Evolutionary conservation across 2,329 filamentous ascomycete species (phyloP).

Genomic region (Myriangium duriaei): DNA sequence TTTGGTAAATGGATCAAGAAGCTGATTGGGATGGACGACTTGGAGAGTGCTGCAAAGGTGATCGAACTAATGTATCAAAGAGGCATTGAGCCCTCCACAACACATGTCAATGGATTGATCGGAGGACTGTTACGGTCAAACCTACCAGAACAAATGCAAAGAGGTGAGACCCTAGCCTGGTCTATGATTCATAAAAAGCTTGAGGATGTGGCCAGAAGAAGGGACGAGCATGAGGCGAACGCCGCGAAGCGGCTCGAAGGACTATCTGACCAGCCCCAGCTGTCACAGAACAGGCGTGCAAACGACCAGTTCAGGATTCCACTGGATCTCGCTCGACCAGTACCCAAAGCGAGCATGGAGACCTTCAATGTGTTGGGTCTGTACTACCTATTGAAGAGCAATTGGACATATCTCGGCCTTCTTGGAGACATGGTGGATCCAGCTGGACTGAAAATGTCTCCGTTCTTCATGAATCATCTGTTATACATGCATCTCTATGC

Average conservation of each 20-base stretch:
- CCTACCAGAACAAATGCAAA: slow-evolving; percentile 39
- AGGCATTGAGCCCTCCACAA: slow-evolving; percentile 54
- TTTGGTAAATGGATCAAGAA: slow-evolving; percentile 82
- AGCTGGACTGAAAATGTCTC: slow-evolving; percentile 54
- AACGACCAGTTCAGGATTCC: slow-evolving; percentile 15
- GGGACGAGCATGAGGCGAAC: background rate
- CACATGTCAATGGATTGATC: slow-evolving; percentile 72
- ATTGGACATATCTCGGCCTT: slow-evolving; percentile 44
- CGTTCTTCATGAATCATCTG: slow-evolving; percentile 69
- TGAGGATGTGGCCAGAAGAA: slow-evolving; percentile 43
- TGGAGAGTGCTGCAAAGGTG: slow-evolving; percentile 57
- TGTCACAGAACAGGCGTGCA: slow-evolving; percentile 1
- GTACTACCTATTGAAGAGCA: slow-evolving; percentile 53
- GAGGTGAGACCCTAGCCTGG: slow-evolving; percentile 60
- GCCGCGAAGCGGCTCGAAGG: background rate
- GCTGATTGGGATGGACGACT: slow-evolving; percentile 51
- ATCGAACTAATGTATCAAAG: slow-evolving; percentile 62
- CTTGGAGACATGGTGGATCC: slow-evolving; percentile 51
- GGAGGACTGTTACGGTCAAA: slow-evolving; percentile 56
- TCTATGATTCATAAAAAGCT: slow-evolving; percentile 61
- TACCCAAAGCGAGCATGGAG: slow-evolving; percentile 55
- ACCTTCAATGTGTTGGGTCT: slow-evolving; percentile 66
- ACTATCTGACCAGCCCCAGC: background rate
- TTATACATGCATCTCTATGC: slow-evolving; percentile 34
- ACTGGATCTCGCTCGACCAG: slow-evolving; percentile 18